Percentiles rank a stretch among this genome's conserved stretches.
These are phyloP conservation scores for Cajanus cajan DNA, from an alignment of 306 rosid species.

Conservation along the genomic window DNA sequence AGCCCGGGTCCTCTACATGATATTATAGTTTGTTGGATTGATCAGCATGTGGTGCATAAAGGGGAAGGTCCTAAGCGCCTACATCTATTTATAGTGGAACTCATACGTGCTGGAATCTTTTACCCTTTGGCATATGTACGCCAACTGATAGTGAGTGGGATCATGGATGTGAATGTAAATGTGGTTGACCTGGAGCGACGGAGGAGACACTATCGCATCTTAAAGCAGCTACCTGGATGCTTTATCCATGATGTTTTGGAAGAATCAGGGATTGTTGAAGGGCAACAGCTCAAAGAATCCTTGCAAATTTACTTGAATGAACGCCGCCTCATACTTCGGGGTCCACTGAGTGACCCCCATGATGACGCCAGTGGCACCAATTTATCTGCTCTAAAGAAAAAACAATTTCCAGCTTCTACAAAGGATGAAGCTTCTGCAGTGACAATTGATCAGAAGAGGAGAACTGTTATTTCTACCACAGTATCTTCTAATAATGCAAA, in stretches of 20 bases:
- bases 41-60: slow-evolving; percentile 82
- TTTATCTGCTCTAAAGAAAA: slow-evolving; percentile 45
- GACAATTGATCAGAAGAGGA: slow-evolving; percentile 46
- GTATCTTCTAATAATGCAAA: slow-evolving; percentile 48
- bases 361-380: slow-evolving; percentile 36
- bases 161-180: slow-evolving; percentile 65
- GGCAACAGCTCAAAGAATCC: slow-evolving; percentile 57
- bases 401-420: slow-evolving; percentile 37
- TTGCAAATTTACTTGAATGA: slow-evolving; percentile 69
- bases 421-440: slow-evolving; percentile 54
- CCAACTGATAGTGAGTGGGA: slow-evolving; percentile 90
- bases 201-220: slow-evolving; percentile 66
- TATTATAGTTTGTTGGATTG: slow-evolving; percentile 95
- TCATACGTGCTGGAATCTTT: slow-evolving; percentile 76
- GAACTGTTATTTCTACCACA: slow-evolving; percentile 35
- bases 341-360: slow-evolving; percentile 39
- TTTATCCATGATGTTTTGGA: slow-evolving; percentile 60
- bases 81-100: slow-evolving; percentile 77
- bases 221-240: slow-evolving; percentile 72
- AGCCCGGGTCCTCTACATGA: slow-evolving; percentile 96
- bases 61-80: slow-evolving; percentile 81
- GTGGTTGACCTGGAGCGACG: slow-evolving; percentile 55
- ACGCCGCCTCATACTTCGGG: slow-evolving; percentile 69
- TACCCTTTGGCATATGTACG: slow-evolving; percentile 88
- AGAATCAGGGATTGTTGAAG: slow-evolving; percentile 68